These are phyloP conservation scores for Cotoneaster glaucophyllus DNA, from an alignment of 306 rosid genomes.

Conservation along the genomic window DNA sequence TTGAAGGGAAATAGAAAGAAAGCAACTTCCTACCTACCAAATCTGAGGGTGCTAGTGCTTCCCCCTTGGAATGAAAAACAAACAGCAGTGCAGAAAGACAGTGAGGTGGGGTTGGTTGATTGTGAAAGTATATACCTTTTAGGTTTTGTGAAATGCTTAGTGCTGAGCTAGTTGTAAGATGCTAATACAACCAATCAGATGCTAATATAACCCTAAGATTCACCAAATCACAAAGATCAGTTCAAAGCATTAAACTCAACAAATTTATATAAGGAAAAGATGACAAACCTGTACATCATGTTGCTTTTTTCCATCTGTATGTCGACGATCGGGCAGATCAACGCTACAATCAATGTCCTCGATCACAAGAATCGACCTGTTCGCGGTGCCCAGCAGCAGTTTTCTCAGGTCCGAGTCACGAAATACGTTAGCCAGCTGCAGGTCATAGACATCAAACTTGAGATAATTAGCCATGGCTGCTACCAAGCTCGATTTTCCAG, in stretches of 20 bases:
- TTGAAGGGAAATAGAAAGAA: background rate
- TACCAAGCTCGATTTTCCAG: constrained; percentile 84
- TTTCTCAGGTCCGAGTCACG: constrained; percentile 73
- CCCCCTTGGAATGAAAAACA: background rate
- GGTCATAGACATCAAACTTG: constrained; percentile 77
- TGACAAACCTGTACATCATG: constrained; percentile 38
- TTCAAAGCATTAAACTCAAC: background rate
- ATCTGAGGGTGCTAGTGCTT: background rate
- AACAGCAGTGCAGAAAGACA: background rate
- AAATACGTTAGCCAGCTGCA: constrained; percentile 52
- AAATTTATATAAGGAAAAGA: background rate
- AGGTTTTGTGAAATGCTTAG: background rate
- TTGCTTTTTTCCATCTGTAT: constrained; percentile 34
- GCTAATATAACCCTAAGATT: background rate
- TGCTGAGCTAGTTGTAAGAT: background rate
- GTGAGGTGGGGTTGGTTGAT: constrained; percentile 5
- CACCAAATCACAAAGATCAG: constrained; percentile 5
- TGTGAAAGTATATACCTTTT: background rate
- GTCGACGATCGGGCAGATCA: constrained; percentile 56
- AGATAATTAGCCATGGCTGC: constrained; percentile 91
- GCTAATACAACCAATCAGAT: background rate
- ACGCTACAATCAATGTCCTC: constrained; percentile 88
- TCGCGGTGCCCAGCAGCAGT: constrained; percentile 57
- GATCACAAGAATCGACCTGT: constrained; percentile 76
- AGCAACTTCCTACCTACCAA: background rate